Evolutionary conservation across 306 rosid species (phyloP), one percentile per base, ranked within the genome.

Genomic region (Castanea mollissima): DNA sequence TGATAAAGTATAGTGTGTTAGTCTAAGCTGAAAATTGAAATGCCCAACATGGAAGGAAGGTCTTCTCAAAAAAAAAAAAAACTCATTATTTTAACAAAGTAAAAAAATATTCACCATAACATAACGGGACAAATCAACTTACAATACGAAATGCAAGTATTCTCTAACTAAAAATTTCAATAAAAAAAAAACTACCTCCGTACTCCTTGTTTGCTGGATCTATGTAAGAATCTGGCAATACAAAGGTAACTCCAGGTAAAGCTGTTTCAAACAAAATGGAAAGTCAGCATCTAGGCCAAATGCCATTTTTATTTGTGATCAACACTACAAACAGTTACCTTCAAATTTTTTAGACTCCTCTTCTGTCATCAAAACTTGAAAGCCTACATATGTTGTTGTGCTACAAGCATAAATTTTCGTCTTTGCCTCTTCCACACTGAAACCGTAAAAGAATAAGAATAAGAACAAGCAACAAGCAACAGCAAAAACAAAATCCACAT

Each of bases 371-470:
- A 84, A 71, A 78, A 79, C 97, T 74, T 95, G 98, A 91, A 95
- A 95, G 49, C 99, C 98, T 4, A 82, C 80, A 76, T 95, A 92
- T 4, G 86, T 87, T 27, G 96, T 92, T 14, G 99, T 95, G 78
- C 98, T 95, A 72, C 97, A 92, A 7, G 99, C 97, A 84, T 95
- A 95, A 0, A 95, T 92, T 76, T 84, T 95, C 78, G 84, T 71
- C 84, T 92, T 95, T 4, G 98, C 99, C 85, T 91, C 98, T 77
- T 92, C 99, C 84, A 92, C 23, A 62, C 99, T 94, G 87, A 77
- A 49, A 74, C 44, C 57, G 38, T 73, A 63, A 84, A 56, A 64
- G 34, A 79, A 79, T 49, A 56, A 64, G 34, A 79, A 79, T 49
- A 9, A 34, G 55, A 34, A 15, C 71, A 58, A 72, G 21, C 6